These are phyloP conservation scores for Ustilago lituana DNA, from an alignment of 1,284 basidiomycete genomes.

Conservation along the genomic window DNA sequence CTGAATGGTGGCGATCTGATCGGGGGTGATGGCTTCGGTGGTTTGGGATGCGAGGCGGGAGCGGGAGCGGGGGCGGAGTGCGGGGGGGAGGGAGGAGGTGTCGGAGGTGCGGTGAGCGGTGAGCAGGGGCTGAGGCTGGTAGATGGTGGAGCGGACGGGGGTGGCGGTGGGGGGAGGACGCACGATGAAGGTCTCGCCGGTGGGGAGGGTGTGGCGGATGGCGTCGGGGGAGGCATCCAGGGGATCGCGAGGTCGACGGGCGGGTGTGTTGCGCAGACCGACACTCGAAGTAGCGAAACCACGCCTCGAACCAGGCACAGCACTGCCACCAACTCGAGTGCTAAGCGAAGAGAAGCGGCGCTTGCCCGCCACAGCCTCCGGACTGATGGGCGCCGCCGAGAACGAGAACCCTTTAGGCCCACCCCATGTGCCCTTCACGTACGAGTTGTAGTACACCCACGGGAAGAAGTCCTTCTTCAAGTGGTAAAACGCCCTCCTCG, in stretches of 20 bases:
- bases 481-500: slow-evolving; percentile 81
- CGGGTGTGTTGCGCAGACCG: slow-evolving; percentile 54
- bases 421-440: slow-evolving; percentile 74
- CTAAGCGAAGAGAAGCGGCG: slow-evolving; percentile 22
- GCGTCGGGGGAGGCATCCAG: slow-evolving; percentile 52
- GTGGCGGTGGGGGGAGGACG: slow-evolving; percentile 54
- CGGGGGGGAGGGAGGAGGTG: slow-evolving; percentile 34
- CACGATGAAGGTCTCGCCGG: slow-evolving; percentile 62
- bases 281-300: slow-evolving; percentile 45
- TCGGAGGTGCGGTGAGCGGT: slow-evolving; percentile 17
- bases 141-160: slow-evolving; percentile 34
- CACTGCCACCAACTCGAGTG: not conserved
- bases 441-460: slow-evolving; percentile 83
- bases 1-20: slow-evolving; percentile 59
- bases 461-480: slow-evolving; percentile 94
- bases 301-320: slow-evolving; percentile 26
- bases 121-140: slow-evolving; percentile 46
- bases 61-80: slow-evolving; percentile 32
- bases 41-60: not conserved
- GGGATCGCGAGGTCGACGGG: slow-evolving; percentile 62
- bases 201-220: slow-evolving; percentile 45
- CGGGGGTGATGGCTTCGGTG: slow-evolving; percentile 24
- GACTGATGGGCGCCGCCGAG: slow-evolving; percentile 22
- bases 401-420: slow-evolving; percentile 59
- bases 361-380: slow-evolving; percentile 33